These are phyloP conservation scores for Aspergillus sergii DNA, from an alignment of 2,329 filamentous ascomycete species.

Conservation along the genomic window DNA sequence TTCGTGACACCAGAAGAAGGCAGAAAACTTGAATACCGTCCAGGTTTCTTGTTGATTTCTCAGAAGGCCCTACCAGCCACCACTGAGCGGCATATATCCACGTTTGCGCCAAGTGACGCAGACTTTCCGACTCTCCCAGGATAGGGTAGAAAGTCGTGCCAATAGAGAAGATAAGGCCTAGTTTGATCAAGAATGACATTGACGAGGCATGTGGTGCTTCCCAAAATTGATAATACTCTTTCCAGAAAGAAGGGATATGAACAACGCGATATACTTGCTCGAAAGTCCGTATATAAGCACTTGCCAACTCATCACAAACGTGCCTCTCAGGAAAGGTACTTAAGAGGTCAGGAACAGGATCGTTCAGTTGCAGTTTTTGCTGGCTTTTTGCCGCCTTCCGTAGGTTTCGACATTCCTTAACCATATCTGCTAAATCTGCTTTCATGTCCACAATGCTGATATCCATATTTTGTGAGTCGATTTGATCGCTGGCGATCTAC, in stretches of 20 bases:
- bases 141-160: slow-evolving; percentile 30
- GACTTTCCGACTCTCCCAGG: slow-evolving; percentile 13
- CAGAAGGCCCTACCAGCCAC: slow-evolving; percentile 39
- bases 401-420: slow-evolving; percentile 22
- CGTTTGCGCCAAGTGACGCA: slow-evolving; percentile 13
- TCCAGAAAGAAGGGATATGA: slow-evolving; percentile 37
- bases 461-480: slow-evolving; percentile 11
- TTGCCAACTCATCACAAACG: slow-evolving; percentile 26
- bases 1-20: slow-evolving; percentile 34
- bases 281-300: slow-evolving; percentile 31
- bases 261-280: slow-evolving; percentile 36
- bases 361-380: slow-evolving; percentile 15
- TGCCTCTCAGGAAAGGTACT: slow-evolving; percentile 21
- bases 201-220: slow-evolving; percentile 22
- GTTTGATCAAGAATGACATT: slow-evolving; percentile 28
- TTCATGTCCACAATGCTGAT: slow-evolving; percentile 12
- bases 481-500: slow-evolving; percentile 14
- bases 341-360: slow-evolving; percentile 25
- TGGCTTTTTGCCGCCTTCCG: slow-evolving; percentile 25
- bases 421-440: slow-evolving; percentile 14
- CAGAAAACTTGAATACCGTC: slow-evolving; percentile 39
- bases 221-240: slow-evolving; percentile 34
- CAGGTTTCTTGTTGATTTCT: slow-evolving; percentile 31
- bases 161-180: slow-evolving; percentile 37
- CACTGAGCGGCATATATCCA: slow-evolving; percentile 39